Base-by-base conservation (phyloP, 768 basidiomycete genomes). In the Boletus reticulatus region DNA sequence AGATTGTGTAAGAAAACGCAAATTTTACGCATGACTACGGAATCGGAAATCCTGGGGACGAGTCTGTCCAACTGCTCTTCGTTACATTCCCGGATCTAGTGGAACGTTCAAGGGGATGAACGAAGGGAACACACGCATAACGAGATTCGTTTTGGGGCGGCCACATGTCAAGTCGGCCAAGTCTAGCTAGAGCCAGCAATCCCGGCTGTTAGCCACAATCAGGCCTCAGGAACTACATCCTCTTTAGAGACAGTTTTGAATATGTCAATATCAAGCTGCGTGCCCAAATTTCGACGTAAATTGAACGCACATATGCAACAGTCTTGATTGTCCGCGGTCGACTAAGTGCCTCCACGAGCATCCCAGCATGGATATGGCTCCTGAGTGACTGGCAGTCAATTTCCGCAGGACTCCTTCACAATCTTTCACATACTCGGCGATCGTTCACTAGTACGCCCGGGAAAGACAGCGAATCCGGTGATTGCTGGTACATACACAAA, bases 21-120 rank as follows among this genome's bases (percentile, higher is more conserved):
- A 43, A 38, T 50, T 48, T 43, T 29, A 42, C 47, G 44, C 47
- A 34, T 39, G 48, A 47, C 36, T 48, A 39, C 52, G 46, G 39
- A 44, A 41, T 32, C 43, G 43, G 53, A 58, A 32, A 47, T 49
- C 50, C 41, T 29, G 51, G 19, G 19, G 22, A 46, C 27, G 46
- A 49, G 22, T 41, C 51, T 49, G 49, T 31, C 24, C 48, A 14
- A 45, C 32, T 29, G 36, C 20, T 24, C 29, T 45, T 56, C 32
- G 38, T 43, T 36, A 32, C 52, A 44, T 48, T 43, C 34, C 47
- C 53, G 55, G 55, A 43, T 43, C 50, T 59, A 39, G 43, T 53
- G 50, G 24, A 67, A 69, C 67, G 67, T 64, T 67, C 66, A 45
- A 52, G 62, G 66, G 66, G 42, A 57, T 22, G 14, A 42, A 53